Evolutionary conservation across 805 yeast species (phyloP), one percentile per base, ranked within the genome.

Genomic region (Suhomyces faveliae): DNA sequence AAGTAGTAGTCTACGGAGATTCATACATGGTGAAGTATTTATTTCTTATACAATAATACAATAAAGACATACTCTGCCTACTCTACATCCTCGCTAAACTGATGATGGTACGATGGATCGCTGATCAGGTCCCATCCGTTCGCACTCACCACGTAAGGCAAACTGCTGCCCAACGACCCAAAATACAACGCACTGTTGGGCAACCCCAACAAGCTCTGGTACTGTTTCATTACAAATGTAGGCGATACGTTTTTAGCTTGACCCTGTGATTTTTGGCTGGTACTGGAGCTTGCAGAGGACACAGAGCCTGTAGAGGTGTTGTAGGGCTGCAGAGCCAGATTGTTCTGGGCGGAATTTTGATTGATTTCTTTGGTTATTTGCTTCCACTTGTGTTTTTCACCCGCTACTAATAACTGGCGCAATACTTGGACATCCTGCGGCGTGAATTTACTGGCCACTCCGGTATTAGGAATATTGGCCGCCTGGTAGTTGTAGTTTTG

Each of bases 371-470:
- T 74, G 43, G 85, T 77, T 53, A 81, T 73, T 56, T 71, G 80
- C 57, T 77, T 77, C 86, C 86, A 81, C 56, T 81, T 81, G 54
- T 77, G 76, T 48, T 78, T 71, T 53, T 81, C 86, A 3, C 81
- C 85, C 3, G 73, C 66, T 19, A 70, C 72, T 45, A 81, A 66
- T 40, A 81, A 59, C 40, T 74, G 76, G 48, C 70, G 67, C 48
- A 81, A 68, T 17, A 77, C 71, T 40, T 69, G 74, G 10, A 73
- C 57, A 50, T 79, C 84, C 27, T 74, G 77, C 6, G 62, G 56
- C 1, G 70, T 59, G 68, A 80, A 77, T 45, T 53, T 53, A 25
- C 43, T 47, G 17, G 47, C 40, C 23, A 45, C 27, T 22, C 27
- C 25, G 45, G 46, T 43, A 40, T 35, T 35, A 35, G 44, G 46